A percentile compares a stretch with the other conserved stretches of the same genome.
phyloP scores from a whole-genome alignment of 345 rosid species.

The Clausena lansium region DNA sequence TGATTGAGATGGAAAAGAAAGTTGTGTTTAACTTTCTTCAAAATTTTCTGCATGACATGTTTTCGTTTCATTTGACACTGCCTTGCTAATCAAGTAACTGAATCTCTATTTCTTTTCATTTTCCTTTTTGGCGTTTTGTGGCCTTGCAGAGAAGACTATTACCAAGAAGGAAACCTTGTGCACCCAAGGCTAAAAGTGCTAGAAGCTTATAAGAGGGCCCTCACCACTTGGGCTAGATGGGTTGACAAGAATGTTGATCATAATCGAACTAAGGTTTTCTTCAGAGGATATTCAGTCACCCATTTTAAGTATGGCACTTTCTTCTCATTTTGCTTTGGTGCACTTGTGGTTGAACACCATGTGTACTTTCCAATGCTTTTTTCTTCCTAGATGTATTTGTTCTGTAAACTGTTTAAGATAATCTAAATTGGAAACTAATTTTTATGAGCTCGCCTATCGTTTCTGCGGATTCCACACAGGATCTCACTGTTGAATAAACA shows the following conservation, averaged over 20 bases:
- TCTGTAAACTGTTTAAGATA: background rate
- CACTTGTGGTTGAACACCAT: background rate
- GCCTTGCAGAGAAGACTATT: conserved; percentile 63
- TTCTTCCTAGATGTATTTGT: background rate
- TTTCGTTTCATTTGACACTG: background rate
- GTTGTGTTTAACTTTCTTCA: background rate
- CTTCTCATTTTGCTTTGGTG: background rate
- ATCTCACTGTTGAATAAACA: background rate
- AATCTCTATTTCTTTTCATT: background rate
- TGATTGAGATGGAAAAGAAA: background rate
- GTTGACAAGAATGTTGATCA: conserved; percentile 59
- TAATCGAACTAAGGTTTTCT: conserved; percentile 54
- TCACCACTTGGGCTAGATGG: conserved; percentile 88
- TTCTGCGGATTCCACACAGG: background rate
- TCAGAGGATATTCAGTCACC: conserved; percentile 79
- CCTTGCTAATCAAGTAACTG: background rate
- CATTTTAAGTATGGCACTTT: conserved; percentile 61
- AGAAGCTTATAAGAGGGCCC: conserved; percentile 77
- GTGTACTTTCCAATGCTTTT: background rate
- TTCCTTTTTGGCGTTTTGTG: background rate
- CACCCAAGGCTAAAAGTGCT: conserved; percentile 73
- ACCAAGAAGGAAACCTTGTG: conserved; percentile 80
- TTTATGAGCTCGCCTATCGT: background rate
- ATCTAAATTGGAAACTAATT: background rate
- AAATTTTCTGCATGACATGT: background rate